Evolutionary conservation across 23 red algal genomes (phyloP).

Genomic region (Pyropia yezoensis): DNA sequence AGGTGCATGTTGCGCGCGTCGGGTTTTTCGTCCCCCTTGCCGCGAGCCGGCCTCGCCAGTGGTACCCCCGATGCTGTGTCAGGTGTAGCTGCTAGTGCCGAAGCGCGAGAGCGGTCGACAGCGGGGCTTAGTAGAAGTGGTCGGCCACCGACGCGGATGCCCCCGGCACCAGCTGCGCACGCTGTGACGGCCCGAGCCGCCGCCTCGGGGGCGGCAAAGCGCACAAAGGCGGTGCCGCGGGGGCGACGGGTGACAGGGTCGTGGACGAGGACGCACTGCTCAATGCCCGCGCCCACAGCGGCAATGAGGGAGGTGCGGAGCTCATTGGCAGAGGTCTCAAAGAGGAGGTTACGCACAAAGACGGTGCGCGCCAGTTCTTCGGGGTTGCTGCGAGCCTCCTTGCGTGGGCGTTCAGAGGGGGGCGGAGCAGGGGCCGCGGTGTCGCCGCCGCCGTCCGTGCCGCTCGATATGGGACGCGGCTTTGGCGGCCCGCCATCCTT

Average conservation of each 20-base stretch:
- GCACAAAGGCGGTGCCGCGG: conserved; percentile 76
- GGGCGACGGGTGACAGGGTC: conserved; percentile 42
- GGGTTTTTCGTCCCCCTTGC: conserved; percentile 10
- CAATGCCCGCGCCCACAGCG: conserved; percentile 37
- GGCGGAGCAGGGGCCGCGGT: too few species aligned
- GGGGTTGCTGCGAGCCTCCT: not conserved
- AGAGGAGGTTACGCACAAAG: conserved; percentile 72
- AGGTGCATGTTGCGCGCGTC: conserved; percentile 67
- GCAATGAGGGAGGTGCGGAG: conserved; percentile 22
- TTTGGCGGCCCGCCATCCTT: too few species aligned
- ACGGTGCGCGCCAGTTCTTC: conserved; percentile 51
- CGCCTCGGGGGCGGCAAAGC: conserved; percentile 18
- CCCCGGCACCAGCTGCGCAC: not conserved
- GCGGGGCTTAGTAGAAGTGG: conserved; percentile 19
- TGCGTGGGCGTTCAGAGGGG: too few species aligned
- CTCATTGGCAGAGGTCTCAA: conserved; percentile 50
- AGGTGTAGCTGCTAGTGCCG: not conserved
- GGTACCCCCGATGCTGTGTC: too few species aligned
- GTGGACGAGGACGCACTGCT: conserved; percentile 53
- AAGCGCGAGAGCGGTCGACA: conserved; percentile 16
- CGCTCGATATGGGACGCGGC: too few species aligned
- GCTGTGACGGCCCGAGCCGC: conserved; percentile 22
- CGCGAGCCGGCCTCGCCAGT: not conserved
- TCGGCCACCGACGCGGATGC: conserved; percentile 36
- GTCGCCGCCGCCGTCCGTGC: too few species aligned